A percentile compares a stretch with the other conserved stretches of the same genome.
These are phyloP conservation scores for Phellinidium pouzarii DNA, from an alignment of 1,284 basidiomycete species.

Conservation along the genomic window DNA sequence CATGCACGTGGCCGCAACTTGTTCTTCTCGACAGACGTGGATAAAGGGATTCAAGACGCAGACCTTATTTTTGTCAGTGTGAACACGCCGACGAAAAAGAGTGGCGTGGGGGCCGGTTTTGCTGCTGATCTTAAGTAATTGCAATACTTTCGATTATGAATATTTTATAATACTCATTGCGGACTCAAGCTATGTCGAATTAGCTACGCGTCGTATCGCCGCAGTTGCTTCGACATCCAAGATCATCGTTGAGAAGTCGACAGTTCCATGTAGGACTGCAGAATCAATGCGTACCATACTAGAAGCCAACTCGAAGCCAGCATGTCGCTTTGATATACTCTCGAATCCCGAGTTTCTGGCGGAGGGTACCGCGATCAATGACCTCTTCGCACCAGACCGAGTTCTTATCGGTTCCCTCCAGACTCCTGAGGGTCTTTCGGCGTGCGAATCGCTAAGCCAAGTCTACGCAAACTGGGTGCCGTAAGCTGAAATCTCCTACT, in stretches of 20 bases:
- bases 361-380: conserved; percentile 92
- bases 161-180: not conserved
- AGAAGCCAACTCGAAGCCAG: conserved; percentile 92
- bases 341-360: conserved; percentile 99
- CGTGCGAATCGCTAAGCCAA: conserved; percentile 68
- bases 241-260: conserved; percentile 99
- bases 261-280: conserved; percentile 96
- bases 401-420: conserved; percentile 96
- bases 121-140: conserved; percentile 95
- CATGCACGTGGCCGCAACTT: conserved; percentile 88
- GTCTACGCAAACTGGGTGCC: conserved; percentile 98
- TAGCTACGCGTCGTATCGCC: conserved; percentile 94
- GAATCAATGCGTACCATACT: conserved; percentile 99
- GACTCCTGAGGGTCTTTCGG: conserved; percentile 76
- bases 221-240: conserved; percentile 86
- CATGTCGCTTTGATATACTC: conserved; percentile 93
- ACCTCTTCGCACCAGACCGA: conserved; percentile 87
- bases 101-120: conserved; percentile 93
- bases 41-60: conserved; percentile 87
- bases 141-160: conserved; percentile 19
- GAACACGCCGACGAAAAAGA: conserved; percentile 99
- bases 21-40: conserved; percentile 96
- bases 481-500: conserved; percentile 36
- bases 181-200: conserved; percentile 87
- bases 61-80: conserved; percentile 88